These are phyloP conservation scores for Aurifilum marmelostoma DNA, from an alignment of 2,329 filamentous ascomycete species.

Conservation along the genomic window DNA sequence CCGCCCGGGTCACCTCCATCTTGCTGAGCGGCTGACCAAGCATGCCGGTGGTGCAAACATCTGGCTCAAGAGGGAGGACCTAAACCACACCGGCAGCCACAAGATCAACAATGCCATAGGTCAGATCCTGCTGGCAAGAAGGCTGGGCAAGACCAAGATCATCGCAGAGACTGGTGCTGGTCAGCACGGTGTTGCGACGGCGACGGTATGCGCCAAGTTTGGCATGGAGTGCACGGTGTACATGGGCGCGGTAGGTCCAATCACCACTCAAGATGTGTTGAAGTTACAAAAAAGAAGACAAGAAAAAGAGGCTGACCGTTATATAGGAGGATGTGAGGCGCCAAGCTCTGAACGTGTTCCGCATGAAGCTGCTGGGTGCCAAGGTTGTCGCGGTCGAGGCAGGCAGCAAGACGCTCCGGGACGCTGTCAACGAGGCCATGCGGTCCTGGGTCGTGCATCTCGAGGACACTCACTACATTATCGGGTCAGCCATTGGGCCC, in stretches of 20 bases:
- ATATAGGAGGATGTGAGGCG: conserved; percentile 83
- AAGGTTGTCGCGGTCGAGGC: conserved; percentile 92
- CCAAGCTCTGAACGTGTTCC: conserved; percentile 97
- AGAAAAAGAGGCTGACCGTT: conserved; percentile 33
- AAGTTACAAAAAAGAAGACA: neutral
- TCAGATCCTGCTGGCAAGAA: conserved; percentile 82
- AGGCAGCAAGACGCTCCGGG: conserved; percentile 79
- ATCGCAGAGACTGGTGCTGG: conserved; percentile 98
- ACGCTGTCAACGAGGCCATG: conserved; percentile 93
- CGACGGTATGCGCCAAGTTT: conserved; percentile 97
- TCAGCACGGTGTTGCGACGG: conserved; percentile 96
- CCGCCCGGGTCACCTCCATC: conserved; percentile 86
- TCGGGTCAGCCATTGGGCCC: conserved; percentile 94
- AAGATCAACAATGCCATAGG: conserved; percentile 99
- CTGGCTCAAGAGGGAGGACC: conserved; percentile 96
- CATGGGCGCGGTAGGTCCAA: conserved; percentile 75
- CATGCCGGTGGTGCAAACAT: conserved; percentile 91
- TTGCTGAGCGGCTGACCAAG: conserved; percentile 85
- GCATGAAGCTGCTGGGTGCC: conserved; percentile 94
- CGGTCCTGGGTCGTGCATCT: conserved; percentile 93
- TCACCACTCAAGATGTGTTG: neutral
- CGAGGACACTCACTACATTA: conserved; percentile 95
- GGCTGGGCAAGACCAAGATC: conserved; percentile 92
- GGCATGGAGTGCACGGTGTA: conserved; percentile 97
- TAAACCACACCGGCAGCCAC: conserved; percentile 97